Percentiles rank a stretch among this genome's conserved stretches.
Conservation (phyloP, 108 stramenopile species). For the Cyclotella distinguenda region DNA sequence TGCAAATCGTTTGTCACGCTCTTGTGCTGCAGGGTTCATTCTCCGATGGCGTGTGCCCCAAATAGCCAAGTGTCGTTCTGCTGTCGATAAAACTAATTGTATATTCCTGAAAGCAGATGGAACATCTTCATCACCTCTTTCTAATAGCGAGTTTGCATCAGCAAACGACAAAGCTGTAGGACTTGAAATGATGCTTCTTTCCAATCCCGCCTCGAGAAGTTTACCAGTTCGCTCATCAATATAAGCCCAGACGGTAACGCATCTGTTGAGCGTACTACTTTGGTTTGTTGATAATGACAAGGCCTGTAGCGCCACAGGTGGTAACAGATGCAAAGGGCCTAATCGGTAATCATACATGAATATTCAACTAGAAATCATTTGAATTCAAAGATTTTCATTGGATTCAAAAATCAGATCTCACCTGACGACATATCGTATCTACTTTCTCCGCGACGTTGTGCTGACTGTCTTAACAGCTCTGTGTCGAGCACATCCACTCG, state of each 20-base stretch:
- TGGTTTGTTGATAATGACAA: slow-evolving; percentile 51
- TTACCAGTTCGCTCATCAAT: slow-evolving; percentile 79
- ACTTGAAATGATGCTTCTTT: slow-evolving; percentile 65
- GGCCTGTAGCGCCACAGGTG: slow-evolving; percentile 67
- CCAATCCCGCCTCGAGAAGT: slow-evolving; percentile 78
- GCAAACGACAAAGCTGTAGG: slow-evolving; percentile 65
- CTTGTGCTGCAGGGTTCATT: slow-evolving; percentile 51
- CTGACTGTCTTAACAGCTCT: slow-evolving; percentile 52
- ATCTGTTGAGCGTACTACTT: slow-evolving; percentile 49
- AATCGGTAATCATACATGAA: neutral
- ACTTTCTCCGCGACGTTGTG: slow-evolving; percentile 64
- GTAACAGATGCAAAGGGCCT: slow-evolving; percentile 77
- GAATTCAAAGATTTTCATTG: neutral
- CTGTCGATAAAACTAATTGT: slow-evolving; percentile 52
- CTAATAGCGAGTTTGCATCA: slow-evolving; percentile 59
- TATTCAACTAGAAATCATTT: neutral
- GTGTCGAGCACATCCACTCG: slow-evolving; percentile 2
- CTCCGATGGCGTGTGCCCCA: slow-evolving; percentile 55
- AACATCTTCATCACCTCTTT: slow-evolving; percentile 22
- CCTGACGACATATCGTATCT: slow-evolving; percentile 82
- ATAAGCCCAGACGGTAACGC: slow-evolving; percentile 86
- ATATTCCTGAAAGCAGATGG: slow-evolving; percentile 30
- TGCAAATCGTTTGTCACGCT: slow-evolving; percentile 62
- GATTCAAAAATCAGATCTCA: neutral
- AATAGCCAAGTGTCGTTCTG: slow-evolving; percentile 54